phyloP scores from a whole-genome alignment of 169 alveolate species.

The Cryptosporidium parvum region DNA sequence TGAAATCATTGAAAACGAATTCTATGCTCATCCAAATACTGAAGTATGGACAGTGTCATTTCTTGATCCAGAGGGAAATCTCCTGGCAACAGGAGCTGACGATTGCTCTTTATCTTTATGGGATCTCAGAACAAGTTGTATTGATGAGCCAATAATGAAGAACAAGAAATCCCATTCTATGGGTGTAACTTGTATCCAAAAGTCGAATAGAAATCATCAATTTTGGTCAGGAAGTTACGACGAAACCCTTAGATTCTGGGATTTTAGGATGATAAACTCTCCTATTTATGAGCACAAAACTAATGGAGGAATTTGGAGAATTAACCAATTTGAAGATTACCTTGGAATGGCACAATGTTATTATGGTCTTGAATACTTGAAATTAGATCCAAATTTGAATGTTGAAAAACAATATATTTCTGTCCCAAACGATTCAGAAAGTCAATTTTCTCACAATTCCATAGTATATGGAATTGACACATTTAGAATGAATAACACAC shows the following conservation, averaged over 20 bases:
- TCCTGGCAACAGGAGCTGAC: constrained; percentile 68
- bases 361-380: constrained; percentile 29
- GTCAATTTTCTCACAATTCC: constrained; percentile 13
- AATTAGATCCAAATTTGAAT: not conserved
- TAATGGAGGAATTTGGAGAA: constrained; percentile 67
- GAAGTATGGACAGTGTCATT: constrained; percentile 71
- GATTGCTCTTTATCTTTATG: constrained; percentile 47
- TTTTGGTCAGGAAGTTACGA: constrained; percentile 73
- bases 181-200: constrained; percentile 72
- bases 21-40: constrained; percentile 47
- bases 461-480: constrained; percentile 58
- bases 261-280: constrained; percentile 2
- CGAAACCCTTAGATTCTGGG: constrained; percentile 58
- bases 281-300: constrained; percentile 31
- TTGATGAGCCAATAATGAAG: not conserved
- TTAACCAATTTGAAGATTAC: constrained; percentile 18
- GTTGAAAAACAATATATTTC: not conserved
- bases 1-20: constrained; percentile 37
- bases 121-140: constrained; percentile 35
- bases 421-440: not conserved
- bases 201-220: not conserved
- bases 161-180: constrained; percentile 48
- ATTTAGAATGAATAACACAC: constrained; percentile 1
- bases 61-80: constrained; percentile 38
- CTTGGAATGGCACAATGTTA: constrained; percentile 60